Conservation (phyloP, 1,284 basidiomycete genomes). For the Ganoderma boninense region DNA sequence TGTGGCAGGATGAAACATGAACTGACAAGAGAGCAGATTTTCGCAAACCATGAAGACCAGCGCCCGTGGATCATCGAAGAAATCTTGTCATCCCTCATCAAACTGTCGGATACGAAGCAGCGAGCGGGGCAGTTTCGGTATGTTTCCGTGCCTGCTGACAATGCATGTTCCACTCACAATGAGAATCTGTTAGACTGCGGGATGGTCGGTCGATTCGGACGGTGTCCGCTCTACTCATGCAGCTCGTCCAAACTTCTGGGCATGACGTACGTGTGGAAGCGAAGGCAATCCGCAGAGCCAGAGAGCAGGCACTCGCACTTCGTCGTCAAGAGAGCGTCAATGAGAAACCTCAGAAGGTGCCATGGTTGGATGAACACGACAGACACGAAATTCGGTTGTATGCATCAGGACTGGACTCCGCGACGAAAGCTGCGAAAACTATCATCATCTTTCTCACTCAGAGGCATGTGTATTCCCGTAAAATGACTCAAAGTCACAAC, state of each 20-base stretch:
- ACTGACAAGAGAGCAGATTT: constrained; percentile 90
- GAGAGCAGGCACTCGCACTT: constrained; percentile 68
- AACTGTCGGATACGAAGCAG: constrained; percentile 88
- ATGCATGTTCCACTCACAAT: background rate
- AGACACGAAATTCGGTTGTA: constrained; percentile 77
- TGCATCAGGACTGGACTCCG: constrained; percentile 74
- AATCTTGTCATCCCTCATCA: constrained; percentile 88
- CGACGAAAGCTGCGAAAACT: constrained; percentile 83
- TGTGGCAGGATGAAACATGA: constrained; percentile 69
- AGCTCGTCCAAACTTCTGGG: constrained; percentile 94
- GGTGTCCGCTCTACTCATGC: constrained; percentile 90
- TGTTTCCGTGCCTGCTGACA: constrained; percentile 33
- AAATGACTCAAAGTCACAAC: background rate
- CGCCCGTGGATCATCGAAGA: constrained; percentile 97
- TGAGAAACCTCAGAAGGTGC: constrained; percentile 51
- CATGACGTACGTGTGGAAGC: constrained; percentile 79
- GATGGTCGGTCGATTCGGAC: constrained; percentile 90
- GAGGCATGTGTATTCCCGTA: constrained; percentile 42
- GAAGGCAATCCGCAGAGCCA: constrained; percentile 63
- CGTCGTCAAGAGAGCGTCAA: constrained; percentile 64
- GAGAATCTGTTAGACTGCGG: constrained; percentile 60
- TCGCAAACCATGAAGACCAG: constrained; percentile 90
- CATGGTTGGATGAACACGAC: constrained; percentile 73
- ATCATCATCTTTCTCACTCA: constrained; percentile 89
- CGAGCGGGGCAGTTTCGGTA: constrained; percentile 88